These are phyloP conservation scores for Malania oleifera DNA, from an alignment of 164 flowering plant species.

Conservation along the genomic window DNA sequence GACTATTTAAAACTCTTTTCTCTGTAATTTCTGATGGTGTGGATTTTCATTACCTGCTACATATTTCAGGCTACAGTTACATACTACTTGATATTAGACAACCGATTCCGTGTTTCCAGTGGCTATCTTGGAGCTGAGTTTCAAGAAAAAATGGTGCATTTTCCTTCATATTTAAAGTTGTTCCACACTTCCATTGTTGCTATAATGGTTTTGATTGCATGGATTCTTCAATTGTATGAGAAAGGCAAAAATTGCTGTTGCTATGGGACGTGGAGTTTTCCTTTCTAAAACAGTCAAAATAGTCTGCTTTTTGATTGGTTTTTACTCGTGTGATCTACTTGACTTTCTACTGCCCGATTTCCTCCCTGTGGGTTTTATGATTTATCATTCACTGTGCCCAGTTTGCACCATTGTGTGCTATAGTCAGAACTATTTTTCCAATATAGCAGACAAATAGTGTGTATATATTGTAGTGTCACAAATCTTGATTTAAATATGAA, in stretches of 20 bases:
- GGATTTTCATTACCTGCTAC: slow-evolving; percentile 6
- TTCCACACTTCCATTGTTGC: not conserved
- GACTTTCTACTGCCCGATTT: too few species aligned
- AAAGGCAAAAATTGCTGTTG: not conserved
- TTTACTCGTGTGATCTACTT: too few species aligned
- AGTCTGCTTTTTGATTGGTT: too few species aligned
- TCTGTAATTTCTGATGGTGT: not conserved
- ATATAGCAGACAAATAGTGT: not conserved
- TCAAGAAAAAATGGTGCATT: slow-evolving; percentile 74
- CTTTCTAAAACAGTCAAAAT: too few species aligned
- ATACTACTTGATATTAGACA: slow-evolving; percentile 86
- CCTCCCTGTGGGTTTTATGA: too few species aligned
- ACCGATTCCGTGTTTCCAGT: slow-evolving; percentile 73
- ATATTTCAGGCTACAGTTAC: slow-evolving; percentile 83
- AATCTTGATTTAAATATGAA: not conserved
- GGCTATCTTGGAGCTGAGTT: slow-evolving; percentile 96
- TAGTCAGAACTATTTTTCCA: too few species aligned
- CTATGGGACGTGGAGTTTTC: too few species aligned
- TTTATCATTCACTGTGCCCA: too few species aligned
- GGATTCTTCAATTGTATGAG: not conserved
- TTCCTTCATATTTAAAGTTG: not conserved
- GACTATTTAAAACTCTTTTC: not conserved
- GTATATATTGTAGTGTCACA: not conserved
- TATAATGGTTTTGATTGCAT: not conserved
- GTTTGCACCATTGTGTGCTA: too few species aligned